These are phyloP conservation scores for Solanum aculeatissimum DNA, from an alignment of 305 asterid genomes.

Conservation along the genomic window DNA sequence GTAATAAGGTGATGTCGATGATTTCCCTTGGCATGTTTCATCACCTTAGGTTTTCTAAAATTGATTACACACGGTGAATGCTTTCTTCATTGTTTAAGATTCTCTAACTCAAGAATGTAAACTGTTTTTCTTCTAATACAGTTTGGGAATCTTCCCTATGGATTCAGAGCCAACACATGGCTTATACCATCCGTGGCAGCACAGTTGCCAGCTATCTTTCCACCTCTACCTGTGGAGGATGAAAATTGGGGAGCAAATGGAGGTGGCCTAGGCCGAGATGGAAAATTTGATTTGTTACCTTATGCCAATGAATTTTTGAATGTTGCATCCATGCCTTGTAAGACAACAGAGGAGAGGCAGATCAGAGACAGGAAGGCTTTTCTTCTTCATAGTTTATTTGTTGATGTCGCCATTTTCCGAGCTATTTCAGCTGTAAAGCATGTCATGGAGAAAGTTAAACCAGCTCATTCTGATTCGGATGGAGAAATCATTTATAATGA, in stretches of 20 bases:
- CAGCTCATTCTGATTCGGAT: slow-evolving; percentile 25
- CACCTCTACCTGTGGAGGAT: slow-evolving; percentile 80
- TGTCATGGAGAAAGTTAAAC: slow-evolving; percentile 52
- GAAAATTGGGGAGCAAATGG: slow-evolving; percentile 98
- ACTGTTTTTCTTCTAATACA: slow-evolving; percentile 23
- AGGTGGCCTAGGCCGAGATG: slow-evolving; percentile 96
- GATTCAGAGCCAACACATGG: slow-evolving; percentile 97
- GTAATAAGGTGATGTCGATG: slow-evolving; percentile 63
- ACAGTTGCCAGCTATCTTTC: slow-evolving; percentile 57
- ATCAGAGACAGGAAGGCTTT: slow-evolving; percentile 89
- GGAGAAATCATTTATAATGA: slow-evolving; percentile 36
- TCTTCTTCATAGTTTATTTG: slow-evolving; percentile 88
- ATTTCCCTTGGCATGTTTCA: background rate
- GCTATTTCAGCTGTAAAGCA: slow-evolving; percentile 64
- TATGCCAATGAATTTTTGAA: slow-evolving; percentile 64
- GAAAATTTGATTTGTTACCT: slow-evolving; percentile 71
- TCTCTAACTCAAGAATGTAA: background rate
- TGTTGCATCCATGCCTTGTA: slow-evolving; percentile 95
- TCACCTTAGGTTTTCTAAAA: background rate
- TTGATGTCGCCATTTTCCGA: slow-evolving; percentile 90
- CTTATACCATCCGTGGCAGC: slow-evolving; percentile 93
- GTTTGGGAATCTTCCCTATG: slow-evolving; percentile 92
- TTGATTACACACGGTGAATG: background rate
- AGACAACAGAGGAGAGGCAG: slow-evolving; percentile 95
- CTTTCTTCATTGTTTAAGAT: background rate